A percentile compares a stretch with the other conserved stretches of the same genome.
Evolutionary conservation across 2,329 filamentous ascomycete genomes (phyloP).

Genomic region (Claviceps africana): DNA sequence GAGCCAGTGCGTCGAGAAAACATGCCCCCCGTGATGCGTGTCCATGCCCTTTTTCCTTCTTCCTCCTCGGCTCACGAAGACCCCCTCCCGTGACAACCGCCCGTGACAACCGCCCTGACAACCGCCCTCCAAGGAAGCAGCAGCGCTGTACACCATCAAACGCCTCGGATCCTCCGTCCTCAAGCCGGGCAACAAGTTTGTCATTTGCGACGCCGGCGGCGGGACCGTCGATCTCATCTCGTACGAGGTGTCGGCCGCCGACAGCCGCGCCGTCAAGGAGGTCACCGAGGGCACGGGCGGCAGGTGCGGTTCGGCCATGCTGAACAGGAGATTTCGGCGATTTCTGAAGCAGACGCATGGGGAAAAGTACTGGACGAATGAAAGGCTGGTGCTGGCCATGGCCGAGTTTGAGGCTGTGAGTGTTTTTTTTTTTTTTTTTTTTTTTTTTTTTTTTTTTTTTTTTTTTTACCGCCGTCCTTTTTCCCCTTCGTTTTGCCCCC

Average conservation of each 20-base stretch:
- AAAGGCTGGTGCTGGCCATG: slow-evolving; percentile 25
- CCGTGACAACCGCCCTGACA: no score
- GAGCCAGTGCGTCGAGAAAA: slow-evolving; percentile 34
- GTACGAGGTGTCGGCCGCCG: slow-evolving; percentile 30
- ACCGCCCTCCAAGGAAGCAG: not conserved
- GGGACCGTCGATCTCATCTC: slow-evolving; percentile 41
- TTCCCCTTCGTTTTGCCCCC: no score
- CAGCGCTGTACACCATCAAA: slow-evolving; percentile 32
- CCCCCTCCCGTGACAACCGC: no score
- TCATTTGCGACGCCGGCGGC: slow-evolving; percentile 40
- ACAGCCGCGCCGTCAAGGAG: slow-evolving; percentile 32
- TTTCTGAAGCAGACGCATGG: slow-evolving; percentile 30
- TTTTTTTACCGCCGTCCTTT: no score
- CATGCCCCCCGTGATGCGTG: no score
- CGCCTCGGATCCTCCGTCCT: slow-evolving; percentile 27
- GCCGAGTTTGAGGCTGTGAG: slow-evolving; percentile 28
- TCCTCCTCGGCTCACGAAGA: not conserved
- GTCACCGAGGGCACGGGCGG: slow-evolving; percentile 34
- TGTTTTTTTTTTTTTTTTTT: no score
- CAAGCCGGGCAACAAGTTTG: slow-evolving; percentile 31
- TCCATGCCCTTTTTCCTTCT: not conserved
- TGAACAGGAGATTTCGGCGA: slow-evolving; percentile 33
- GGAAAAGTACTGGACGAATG: slow-evolving; percentile 28
- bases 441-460: no score
- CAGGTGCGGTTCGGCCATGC: slow-evolving; percentile 34